Percentiles rank a stretch among this genome's conserved stretches.
Conservation (phyloP, 176 grass and related monocot genomes). For the Carex myosuroides region DNA sequence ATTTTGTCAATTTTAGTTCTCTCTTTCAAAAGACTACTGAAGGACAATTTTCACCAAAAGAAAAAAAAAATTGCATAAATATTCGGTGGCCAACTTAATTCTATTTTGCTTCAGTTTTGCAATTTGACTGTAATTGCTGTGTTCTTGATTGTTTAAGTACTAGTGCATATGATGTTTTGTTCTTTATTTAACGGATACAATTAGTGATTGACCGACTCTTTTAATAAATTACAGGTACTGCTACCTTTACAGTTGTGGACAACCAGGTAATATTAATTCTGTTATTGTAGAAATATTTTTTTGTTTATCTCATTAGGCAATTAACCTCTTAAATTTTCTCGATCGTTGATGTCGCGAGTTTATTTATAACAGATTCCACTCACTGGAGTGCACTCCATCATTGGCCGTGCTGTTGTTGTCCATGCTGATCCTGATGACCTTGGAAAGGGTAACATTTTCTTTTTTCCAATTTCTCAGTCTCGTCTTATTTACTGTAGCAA, state of each 20-base stretch:
- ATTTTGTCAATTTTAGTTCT: neutral
- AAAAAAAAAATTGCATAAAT: neutral
- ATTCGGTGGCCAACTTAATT: neutral
- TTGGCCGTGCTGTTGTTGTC: constrained; percentile 42
- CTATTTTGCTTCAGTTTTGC: neutral
- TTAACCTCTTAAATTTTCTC: neutral
- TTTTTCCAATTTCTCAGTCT: neutral
- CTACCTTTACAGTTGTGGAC: constrained; percentile 26
- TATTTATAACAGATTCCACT: constrained; percentile 26
- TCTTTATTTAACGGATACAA: neutral
- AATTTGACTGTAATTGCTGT: neutral
- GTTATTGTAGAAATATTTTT: neutral
- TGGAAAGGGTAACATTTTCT: constrained; percentile 30
- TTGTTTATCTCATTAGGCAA: neutral
- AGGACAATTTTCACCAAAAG: neutral
- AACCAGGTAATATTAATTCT: constrained; percentile 16
- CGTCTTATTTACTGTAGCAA: neutral
- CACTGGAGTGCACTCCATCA: constrained; percentile 27
- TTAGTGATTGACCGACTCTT: neutral
- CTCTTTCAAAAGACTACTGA: neutral
- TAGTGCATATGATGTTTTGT: neutral
- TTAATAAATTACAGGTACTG: constrained; percentile 28
- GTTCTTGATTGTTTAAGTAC: neutral
- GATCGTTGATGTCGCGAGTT: neutral
- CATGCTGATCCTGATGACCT: constrained; percentile 51